Percentiles rank a stretch among this genome's conserved stretches.
Evolutionary conservation across 805 yeast species (phyloP).

Genomic region (Ogataea henricii): DNA sequence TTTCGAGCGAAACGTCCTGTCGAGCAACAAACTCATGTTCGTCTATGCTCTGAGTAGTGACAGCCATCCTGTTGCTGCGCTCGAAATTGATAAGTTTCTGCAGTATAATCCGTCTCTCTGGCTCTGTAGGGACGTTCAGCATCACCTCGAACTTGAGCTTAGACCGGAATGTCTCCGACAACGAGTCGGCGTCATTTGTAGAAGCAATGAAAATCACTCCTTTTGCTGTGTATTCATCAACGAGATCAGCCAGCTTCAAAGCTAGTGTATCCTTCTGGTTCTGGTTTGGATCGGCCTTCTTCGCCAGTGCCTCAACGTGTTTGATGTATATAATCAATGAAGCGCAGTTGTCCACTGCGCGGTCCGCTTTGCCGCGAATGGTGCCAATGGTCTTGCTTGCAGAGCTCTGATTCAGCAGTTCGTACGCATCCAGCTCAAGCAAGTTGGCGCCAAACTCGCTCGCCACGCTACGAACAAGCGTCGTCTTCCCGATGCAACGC

Average conservation of each 20-base stretch:
- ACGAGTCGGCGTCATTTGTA: constrained; percentile 62
- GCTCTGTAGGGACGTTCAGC: constrained; percentile 75
- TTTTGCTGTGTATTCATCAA: constrained; percentile 53
- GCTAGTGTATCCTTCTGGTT: constrained; percentile 44
- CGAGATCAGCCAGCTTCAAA: constrained; percentile 56
- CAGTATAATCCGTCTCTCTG: constrained; percentile 69
- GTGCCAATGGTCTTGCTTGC: constrained; percentile 79
- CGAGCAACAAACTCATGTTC: constrained; percentile 33
- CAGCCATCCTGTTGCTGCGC: neutral
- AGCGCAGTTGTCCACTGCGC: constrained; percentile 46
- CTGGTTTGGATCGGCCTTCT: constrained; percentile 60
- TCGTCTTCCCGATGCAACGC: constrained; percentile 79
- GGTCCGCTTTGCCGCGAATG: constrained; percentile 74
- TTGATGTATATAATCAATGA: constrained; percentile 58
- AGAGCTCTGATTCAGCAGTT: constrained; percentile 64
- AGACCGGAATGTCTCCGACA: constrained; percentile 67
- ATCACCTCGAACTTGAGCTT: constrained; percentile 75
- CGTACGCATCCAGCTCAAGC: constrained; percentile 69
- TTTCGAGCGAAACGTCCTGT: constrained; percentile 53
- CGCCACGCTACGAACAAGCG: constrained; percentile 57
- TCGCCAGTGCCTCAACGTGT: constrained; percentile 78
- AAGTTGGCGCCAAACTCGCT: constrained; percentile 64
- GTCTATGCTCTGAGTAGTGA: constrained; percentile 2
- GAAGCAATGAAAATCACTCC: constrained; percentile 65
- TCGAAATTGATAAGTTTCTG: constrained; percentile 41